A percentile compares a stretch with the other conserved stretches of the same genome.
Conservation (phyloP, 768 basidiomycete species). For the Amylocystis lapponica region DNA sequence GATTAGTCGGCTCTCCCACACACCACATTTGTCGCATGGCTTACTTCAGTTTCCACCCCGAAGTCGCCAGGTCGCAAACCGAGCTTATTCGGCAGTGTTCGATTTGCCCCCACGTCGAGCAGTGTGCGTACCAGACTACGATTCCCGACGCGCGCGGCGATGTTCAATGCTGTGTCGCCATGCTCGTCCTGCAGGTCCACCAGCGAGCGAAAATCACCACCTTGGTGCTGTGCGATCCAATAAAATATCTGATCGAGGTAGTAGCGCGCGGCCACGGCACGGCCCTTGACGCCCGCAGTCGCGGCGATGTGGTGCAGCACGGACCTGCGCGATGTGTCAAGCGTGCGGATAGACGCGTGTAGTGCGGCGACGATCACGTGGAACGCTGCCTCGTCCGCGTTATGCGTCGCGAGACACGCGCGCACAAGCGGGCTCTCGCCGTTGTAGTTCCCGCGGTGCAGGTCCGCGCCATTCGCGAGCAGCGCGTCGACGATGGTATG, state of each 20-base stretch:
- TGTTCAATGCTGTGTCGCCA: constrained; percentile 94
- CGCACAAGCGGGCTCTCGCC: constrained; percentile 95
- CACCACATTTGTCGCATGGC: constrained; percentile 15
- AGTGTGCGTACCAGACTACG: constrained; percentile 79
- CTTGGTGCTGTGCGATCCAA: constrained; percentile 76
- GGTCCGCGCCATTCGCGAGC: constrained; percentile 74
- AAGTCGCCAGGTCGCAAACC: constrained; percentile 93
- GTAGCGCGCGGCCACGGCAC: constrained; percentile 78
- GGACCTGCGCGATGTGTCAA: constrained; percentile 81
- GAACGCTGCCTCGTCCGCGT: constrained; percentile 76
- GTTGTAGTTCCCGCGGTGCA: constrained; percentile 85
- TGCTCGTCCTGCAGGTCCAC: constrained; percentile 92
- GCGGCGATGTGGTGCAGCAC: constrained; percentile 90
- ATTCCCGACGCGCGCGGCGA: constrained; percentile 92
- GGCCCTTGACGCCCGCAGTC: constrained; percentile 86
- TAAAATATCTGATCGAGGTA: constrained; percentile 88
- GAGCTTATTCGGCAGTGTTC: constrained; percentile 83
- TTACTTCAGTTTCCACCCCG: constrained; percentile 86
- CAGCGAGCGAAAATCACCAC: constrained; percentile 69
- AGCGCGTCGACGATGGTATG: constrained; percentile 63
- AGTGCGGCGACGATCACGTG: constrained; percentile 56
- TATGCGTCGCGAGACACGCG: constrained; percentile 84
- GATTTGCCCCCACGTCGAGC: constrained; percentile 90
- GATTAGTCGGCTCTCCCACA: neutral
- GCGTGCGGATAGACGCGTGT: constrained; percentile 72